These are phyloP conservation scores for Ophiostoma triangulosporum DNA, from an alignment of 2,329 filamentous ascomycete genomes.

Conservation along the genomic window DNA sequence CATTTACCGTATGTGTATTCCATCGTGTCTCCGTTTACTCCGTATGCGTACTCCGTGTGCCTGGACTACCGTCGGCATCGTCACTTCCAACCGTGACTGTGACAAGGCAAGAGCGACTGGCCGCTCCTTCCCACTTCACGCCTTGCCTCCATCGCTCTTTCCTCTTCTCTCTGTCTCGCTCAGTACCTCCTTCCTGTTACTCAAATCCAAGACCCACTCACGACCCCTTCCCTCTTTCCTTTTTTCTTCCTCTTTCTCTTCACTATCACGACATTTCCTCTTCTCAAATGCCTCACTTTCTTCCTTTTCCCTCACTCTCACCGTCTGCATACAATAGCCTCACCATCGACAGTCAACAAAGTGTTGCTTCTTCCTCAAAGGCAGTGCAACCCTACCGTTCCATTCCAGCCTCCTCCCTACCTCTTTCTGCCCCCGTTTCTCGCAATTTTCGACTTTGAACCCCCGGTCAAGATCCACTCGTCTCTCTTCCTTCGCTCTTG, in stretches of 20 bases:
- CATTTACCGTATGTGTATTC: too few relatives aligned
- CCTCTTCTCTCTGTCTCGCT: neutral
- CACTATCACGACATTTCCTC: neutral
- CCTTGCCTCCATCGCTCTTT: neutral
- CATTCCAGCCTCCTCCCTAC: neutral
- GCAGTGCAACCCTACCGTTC: neutral
- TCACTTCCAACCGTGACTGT: neutral
- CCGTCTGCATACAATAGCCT: neutral
- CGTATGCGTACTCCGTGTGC: too few relatives aligned
- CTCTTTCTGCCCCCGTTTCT: neutral
- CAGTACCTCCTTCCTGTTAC: neutral
- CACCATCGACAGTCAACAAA: neutral
- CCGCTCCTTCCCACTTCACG: neutral
- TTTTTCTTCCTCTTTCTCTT: neutral
- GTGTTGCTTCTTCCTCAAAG: neutral
- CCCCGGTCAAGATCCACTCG: neutral
- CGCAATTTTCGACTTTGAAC: constrained; percentile 1
- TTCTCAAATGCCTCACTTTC: neutral
- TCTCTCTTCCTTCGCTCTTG: neutral
- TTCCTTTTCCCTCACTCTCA: neutral
- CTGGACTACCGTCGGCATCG: too few relatives aligned
- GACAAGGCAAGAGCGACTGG: neutral
- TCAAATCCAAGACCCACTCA: neutral
- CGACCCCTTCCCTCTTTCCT: neutral
- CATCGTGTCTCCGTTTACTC: neutral